phyloP scores from a whole-genome alignment of 129 eudicot genomes.

The Ambrosia trifida region DNA sequence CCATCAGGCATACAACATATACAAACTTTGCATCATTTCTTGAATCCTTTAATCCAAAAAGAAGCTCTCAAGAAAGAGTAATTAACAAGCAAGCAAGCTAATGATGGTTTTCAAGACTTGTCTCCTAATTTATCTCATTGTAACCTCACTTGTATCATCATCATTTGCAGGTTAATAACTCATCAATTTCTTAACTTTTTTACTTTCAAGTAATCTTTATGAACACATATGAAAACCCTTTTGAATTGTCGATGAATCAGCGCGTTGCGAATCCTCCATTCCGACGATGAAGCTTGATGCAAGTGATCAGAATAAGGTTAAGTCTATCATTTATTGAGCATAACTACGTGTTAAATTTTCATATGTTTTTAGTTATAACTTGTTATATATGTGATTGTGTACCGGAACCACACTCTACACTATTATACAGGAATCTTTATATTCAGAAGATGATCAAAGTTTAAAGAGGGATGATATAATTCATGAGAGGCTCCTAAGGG shows the following conservation, averaged over 20 bases:
- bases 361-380: not conserved
- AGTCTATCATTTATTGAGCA: not conserved
- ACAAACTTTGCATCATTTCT: conserved; percentile 42
- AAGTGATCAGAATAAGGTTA: conserved; percentile 29
- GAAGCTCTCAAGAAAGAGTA: conserved; percentile 30
- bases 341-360: not conserved
- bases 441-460: conserved; percentile 36
- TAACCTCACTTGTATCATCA: conserved; percentile 58
- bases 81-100: conserved; percentile 29
- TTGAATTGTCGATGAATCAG: conserved; percentile 9
- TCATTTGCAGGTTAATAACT: conserved; percentile 61
- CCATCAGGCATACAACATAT: conserved; percentile 28
- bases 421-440: conserved; percentile 29
- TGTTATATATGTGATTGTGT: not conserved
- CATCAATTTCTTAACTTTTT: not conserved
- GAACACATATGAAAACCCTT: conserved; percentile 18
- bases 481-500: conserved; percentile 73
- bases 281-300: conserved; percentile 29
- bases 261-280: conserved; percentile 42
- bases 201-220: conserved; percentile 20
- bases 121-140: conserved; percentile 61
- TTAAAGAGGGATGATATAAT: conserved; percentile 31
- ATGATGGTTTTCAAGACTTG: conserved; percentile 45
- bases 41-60: conserved; percentile 28
- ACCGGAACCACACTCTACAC: not conserved